These are phyloP conservation scores for Aspergillus piperis DNA, from an alignment of 2,329 filamentous ascomycete species.

Conservation along the genomic window DNA sequence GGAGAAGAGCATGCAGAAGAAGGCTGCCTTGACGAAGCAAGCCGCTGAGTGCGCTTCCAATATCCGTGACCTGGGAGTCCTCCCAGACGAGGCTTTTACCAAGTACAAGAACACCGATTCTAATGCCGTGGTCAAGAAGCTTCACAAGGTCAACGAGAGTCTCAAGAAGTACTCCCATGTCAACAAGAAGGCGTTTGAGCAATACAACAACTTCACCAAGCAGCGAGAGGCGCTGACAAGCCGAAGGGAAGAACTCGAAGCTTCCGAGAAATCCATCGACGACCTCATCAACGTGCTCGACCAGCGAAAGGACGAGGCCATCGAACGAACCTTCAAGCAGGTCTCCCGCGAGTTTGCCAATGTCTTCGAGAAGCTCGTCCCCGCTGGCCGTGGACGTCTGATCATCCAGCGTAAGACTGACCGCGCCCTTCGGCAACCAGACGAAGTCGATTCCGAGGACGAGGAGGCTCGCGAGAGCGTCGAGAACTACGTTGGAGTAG, in stretches of 20 bases:
- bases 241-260: conserved; percentile 82
- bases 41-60: conserved; percentile 80
- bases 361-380: conserved; percentile 93
- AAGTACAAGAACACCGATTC: conserved; percentile 84
- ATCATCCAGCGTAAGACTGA: conserved; percentile 92
- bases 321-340: conserved; percentile 97
- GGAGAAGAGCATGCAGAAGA: conserved; percentile 89
- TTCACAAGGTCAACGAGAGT: conserved; percentile 88
- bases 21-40: conserved; percentile 74
- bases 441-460: conserved; percentile 68
- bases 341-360: conserved; percentile 89
- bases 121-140: conserved; percentile 69
- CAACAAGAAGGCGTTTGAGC: conserved; percentile 99
- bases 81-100: conserved; percentile 90
- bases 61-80: conserved; percentile 87
- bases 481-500: conserved; percentile 94
- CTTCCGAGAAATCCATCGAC: conserved; percentile 82
- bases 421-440: conserved; percentile 62
- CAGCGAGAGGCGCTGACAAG: conserved; percentile 85
- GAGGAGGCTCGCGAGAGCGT: conserved; percentile 64
- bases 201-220: conserved; percentile 95
- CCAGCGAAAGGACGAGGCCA: conserved; percentile 94
- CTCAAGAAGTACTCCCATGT: conserved; percentile 97
- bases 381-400: conserved; percentile 84
- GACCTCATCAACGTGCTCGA: conserved; percentile 91